Base-by-base conservation (phyloP, 371 early-diverging fungal species). In the Mucor mucedo region DNA sequence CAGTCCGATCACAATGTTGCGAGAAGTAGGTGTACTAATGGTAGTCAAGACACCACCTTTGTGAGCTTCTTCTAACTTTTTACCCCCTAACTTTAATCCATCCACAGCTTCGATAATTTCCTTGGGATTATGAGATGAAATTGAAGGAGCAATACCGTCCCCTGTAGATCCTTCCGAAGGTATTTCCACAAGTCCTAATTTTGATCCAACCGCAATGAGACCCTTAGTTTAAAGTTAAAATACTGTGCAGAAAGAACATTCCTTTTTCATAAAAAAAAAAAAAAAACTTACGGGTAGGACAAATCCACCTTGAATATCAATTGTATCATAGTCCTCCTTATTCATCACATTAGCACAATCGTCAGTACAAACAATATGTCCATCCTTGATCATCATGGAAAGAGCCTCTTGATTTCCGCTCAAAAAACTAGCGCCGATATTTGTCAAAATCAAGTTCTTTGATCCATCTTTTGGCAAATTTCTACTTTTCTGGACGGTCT, bases 21-120 rank as follows among this genome's bases (percentile, higher is more conserved):
- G 40, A 7, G 71, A 63, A 13, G 74, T 41, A 28, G 87, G 86
- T 2, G 85, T 63, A 21, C 84, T 84, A 41, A 89, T 82, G 11
- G 76, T 79, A n/a, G 78, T 72, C 41, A 84, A 72, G 5, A 88
- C 66, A 65, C 91, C 91, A 9, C 84, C 87, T 62, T 85, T 85
- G 68, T 81, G 83, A 4, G 89, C 87, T 55, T 77, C 86, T 28
- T 82, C 75, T 56, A 87, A 68, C 59, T 84, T 87, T 28, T 79
- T 70, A 1, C 84, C 82, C 5, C 86, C 87, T 33, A 87, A 71
- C 52, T 84, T 84, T 10, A 88, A 47, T 9, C 87, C 90, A 62
- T 88, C 89, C 11, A 77, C 69, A 47, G 88, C 85, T 29, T 69
- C 57, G 14, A 82, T 54, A 38, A 86, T 64, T 38, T 53, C 42